Percentiles rank a stretch among this genome's conserved stretches.
Conservation (phyloP, 768 basidiomycete genomes). For the Xerocomellus chrysenteron region DNA sequence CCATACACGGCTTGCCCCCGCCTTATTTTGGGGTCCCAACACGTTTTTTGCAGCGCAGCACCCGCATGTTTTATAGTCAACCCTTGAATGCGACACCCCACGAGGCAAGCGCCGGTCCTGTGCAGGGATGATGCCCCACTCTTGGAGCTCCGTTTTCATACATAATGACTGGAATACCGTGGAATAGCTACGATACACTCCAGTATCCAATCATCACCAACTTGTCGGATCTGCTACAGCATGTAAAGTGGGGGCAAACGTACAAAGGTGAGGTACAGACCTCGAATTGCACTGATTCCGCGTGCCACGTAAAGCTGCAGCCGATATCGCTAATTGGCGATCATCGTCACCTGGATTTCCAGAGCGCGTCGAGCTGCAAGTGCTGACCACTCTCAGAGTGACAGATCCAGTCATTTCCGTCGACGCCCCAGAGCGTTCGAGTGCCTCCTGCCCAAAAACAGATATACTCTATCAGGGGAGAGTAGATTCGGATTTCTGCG, state of each 20-base stretch:
- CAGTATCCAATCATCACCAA: constrained; percentile 17
- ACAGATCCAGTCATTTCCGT: constrained; percentile 37
- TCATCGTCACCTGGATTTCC: constrained; percentile 26
- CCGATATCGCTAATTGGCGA: constrained; percentile 13
- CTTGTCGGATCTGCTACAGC: constrained; percentile 21
- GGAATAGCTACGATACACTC: constrained; percentile 25
- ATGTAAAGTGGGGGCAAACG: constrained; percentile 22
- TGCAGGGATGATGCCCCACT: constrained; percentile 27
- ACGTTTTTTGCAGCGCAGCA: constrained; percentile 36
- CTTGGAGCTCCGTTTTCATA: constrained; percentile 24
- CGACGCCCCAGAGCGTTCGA: constrained; percentile 31
- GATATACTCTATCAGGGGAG: constrained; percentile 34
- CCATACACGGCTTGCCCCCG: constrained; percentile 12
- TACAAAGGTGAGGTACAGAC: constrained; percentile 28
- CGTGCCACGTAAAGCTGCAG: constrained; percentile 29
- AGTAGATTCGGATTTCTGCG: constrained; percentile 40
- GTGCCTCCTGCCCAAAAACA: constrained; percentile 35
- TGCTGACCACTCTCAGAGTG: constrained; percentile 29
- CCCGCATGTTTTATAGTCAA: constrained; percentile 26
- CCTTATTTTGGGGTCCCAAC: constrained; percentile 30
- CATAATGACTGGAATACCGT: constrained; percentile 30
- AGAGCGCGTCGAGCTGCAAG: constrained; percentile 28
- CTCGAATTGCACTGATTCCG: constrained; percentile 15
- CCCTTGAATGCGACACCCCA: constrained; percentile 24
- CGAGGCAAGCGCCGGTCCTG: constrained; percentile 29